These are phyloP conservation scores for Chlorella sp. DNA, from an alignment of 139 green algal genomes.

Conservation along the genomic window DNA sequence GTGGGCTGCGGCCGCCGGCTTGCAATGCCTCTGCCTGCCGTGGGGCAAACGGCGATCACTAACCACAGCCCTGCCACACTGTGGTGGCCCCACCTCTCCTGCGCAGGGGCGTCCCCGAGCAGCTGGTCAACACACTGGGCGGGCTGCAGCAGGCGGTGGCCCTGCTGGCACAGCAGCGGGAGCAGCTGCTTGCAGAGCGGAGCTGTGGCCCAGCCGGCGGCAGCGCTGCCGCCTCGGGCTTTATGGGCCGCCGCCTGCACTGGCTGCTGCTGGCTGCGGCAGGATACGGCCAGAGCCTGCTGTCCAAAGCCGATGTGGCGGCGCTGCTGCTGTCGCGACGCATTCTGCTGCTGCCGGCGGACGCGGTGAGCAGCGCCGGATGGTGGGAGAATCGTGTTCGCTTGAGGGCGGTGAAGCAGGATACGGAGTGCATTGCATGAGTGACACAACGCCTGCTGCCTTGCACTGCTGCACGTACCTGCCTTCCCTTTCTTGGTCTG, in stretches of 20 bases:
- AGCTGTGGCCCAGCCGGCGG: neutral
- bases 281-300: constrained; percentile 25
- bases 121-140: constrained; percentile 11
- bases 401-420: neutral
- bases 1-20: neutral
- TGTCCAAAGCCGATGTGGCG: constrained; percentile 41
- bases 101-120: constrained; percentile 3
- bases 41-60: too few relatives aligned
- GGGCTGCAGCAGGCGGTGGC: constrained; percentile 12
- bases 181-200: neutral
- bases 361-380: neutral
- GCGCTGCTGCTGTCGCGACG: constrained; percentile 37
- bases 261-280: constrained; percentile 38
- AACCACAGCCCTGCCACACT: too few relatives aligned
- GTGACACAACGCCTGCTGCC: too few relatives aligned
- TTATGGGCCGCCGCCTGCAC: neutral
- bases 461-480: too few relatives aligned
- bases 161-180: constrained; percentile 11
- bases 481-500: too few relatives aligned
- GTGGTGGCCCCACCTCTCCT: too few relatives aligned
- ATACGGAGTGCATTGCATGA: neutral
- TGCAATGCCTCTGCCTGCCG: too few relatives aligned
- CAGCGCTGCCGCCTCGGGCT: neutral
- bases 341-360: constrained; percentile 30
- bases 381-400: neutral